These are phyloP conservation scores for Aspergillus nidulans DNA, from an alignment of 495 filamentous ascomycete genomes.

Conservation along the genomic window DNA sequence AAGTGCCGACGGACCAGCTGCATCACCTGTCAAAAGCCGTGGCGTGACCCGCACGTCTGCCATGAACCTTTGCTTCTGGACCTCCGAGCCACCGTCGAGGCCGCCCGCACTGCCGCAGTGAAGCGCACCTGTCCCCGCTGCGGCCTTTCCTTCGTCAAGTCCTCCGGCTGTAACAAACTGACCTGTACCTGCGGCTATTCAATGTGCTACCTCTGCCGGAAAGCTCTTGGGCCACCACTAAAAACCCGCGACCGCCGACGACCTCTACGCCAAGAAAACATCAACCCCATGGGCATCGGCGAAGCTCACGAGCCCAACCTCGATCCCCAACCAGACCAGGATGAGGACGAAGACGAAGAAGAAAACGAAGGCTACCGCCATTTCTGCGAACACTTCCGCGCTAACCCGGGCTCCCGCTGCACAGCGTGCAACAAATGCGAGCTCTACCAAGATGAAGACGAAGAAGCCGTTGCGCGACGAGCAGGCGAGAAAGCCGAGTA, in stretches of 20 bases:
- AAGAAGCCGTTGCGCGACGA: slow-evolving; percentile 66
- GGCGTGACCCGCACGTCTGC: slow-evolving; percentile 65
- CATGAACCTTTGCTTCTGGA: slow-evolving; percentile 60
- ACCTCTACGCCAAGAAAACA: slow-evolving; percentile 18
- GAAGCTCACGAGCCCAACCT: slow-evolving; percentile 8
- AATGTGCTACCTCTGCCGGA: slow-evolving; percentile 92
- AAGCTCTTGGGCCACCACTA: slow-evolving; percentile 36
- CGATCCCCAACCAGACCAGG: slow-evolving; percentile 17
- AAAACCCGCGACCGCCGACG: slow-evolving; percentile 9
- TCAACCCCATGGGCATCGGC: slow-evolving; percentile 12
- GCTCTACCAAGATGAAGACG: slow-evolving; percentile 82
- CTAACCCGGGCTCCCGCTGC: slow-evolving; percentile 63
- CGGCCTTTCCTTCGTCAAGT: slow-evolving; percentile 85
- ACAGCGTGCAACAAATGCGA: slow-evolving; percentile 81
- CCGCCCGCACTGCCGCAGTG: slow-evolving; percentile 85
- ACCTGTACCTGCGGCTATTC: slow-evolving; percentile 96
- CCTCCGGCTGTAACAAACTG: slow-evolving; percentile 90
- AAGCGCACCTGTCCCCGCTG: slow-evolving; percentile 94
- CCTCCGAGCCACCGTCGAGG: slow-evolving; percentile 81
- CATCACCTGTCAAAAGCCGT: slow-evolving; percentile 62
- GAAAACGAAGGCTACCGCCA: slow-evolving; percentile 74
- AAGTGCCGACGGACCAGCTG: slow-evolving; percentile 68
- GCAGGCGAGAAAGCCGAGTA: slow-evolving; percentile 77
- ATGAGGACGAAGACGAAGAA: slow-evolving; percentile 27
- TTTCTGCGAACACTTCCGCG: slow-evolving; percentile 93